Base-by-base conservation (phyloP, 768 basidiomycete species). In the Myochromella boudieri region DNA sequence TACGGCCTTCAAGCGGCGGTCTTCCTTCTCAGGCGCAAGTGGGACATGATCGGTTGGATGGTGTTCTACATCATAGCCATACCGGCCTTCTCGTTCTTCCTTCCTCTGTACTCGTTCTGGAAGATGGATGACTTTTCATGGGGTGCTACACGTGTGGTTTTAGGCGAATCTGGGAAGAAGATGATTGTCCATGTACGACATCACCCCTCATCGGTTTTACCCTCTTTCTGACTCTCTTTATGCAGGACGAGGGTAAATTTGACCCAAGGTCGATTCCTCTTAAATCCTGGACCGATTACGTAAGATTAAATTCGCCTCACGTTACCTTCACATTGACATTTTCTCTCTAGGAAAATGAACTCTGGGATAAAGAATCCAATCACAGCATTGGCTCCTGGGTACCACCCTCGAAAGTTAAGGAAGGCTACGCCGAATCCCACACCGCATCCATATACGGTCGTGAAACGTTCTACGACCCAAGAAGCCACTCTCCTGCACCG, bases 11-110 rank as follows among this genome's bases (percentile, higher is more conserved):
- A 95, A 68, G 91, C 91, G 0, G 66, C 94, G 37, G 90, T 97
- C 44, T 98, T 97, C 68, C 70, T 97, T 50, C 72, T 97, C 62
- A 81, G 94, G 39, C 83, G 92, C 53, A 93, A 97, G 65, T 98
- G 95, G 90, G 95, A 97, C 65, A 97, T 97, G 93, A 84, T 97
- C 57, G 93, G 92, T 3, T 95, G 94, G 92, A 91, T 92, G 87
- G 58, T 91, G 24, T 91, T 99, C 71, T 99, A 98, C 68, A 92
- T 98, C 61, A 65, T 94, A 28, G 94, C 95, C 46, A 90, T 97
- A 53, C 95, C 95, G 3, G 80, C 83, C 33, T 97, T 95, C 72
- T 93, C 92, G 6, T 90, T 97, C 77, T 78, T 91, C 72, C 80
- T 97, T 21, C 95, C 93, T 3, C 71, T 97, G 10, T 95, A 93